Percentiles rank a stretch among this genome's conserved stretches.
Conservation (phyloP, 768 basidiomycete genomes). For the Termitomyces eurrhizus region DNA sequence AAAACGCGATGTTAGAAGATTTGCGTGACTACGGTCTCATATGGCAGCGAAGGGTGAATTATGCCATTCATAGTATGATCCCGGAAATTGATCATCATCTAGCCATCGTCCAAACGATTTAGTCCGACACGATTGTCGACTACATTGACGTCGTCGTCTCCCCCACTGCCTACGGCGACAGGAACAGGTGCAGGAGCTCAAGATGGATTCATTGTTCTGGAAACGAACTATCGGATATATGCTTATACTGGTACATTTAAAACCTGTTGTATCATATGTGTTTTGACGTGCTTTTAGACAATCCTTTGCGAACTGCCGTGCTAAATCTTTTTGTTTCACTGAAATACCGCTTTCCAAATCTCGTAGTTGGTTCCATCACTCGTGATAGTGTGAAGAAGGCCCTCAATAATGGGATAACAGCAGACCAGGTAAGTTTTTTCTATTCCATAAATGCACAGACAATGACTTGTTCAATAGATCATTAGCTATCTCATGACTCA, state of each 20-base stretch:
- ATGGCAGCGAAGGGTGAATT: constrained; percentile 72
- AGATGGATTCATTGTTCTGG: constrained; percentile 92
- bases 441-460: constrained; percentile 11
- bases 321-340: constrained; percentile 90
- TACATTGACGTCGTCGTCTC: constrained; percentile 88
- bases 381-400: constrained; percentile 95
- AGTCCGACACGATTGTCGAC: constrained; percentile 94
- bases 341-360: constrained; percentile 93
- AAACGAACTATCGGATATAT: constrained; percentile 98
- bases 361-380: constrained; percentile 94
- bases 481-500: constrained; percentile 92
- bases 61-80: constrained; percentile 18
- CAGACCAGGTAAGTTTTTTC: constrained; percentile 71
- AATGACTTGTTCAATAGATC: constrained; percentile 52
- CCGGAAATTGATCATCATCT: constrained; percentile 9
- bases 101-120: constrained; percentile 78
- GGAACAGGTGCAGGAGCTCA: constrained; percentile 53
- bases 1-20: constrained; percentile 86
- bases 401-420: constrained; percentile 90
- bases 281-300: constrained; percentile 50
- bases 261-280: constrained; percentile 16
- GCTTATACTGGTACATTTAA: constrained; percentile 81
- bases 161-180: constrained; percentile 65
- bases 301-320: constrained; percentile 94
- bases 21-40: constrained; percentile 93